phyloP scores from a whole-genome alignment of 2,329 filamentous ascomycete genomes.

The Phialophora expanda region DNA sequence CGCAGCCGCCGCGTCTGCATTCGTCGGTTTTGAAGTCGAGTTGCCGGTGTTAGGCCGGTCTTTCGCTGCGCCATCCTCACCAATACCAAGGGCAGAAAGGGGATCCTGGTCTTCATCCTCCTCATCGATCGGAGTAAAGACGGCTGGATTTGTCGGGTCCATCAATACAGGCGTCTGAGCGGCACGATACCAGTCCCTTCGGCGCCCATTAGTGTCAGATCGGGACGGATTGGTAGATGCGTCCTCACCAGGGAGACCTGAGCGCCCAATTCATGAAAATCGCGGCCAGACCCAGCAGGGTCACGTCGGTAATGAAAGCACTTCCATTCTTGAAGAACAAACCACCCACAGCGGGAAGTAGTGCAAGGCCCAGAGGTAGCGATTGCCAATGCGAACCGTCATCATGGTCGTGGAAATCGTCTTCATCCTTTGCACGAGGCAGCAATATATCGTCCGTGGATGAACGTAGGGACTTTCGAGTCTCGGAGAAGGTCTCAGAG shows the following conservation, averaged over 20 bases:
- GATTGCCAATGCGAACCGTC: constrained; percentile 76
- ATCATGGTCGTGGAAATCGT: constrained; percentile 47
- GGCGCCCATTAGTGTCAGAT: constrained; percentile 22
- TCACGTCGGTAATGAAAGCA: constrained; percentile 80
- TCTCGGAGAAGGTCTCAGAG: constrained; percentile 75
- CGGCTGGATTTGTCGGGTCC: constrained; percentile 50
- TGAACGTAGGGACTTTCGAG: constrained; percentile 65
- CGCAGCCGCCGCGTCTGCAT: constrained; percentile 46
- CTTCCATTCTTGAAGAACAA: constrained; percentile 84
- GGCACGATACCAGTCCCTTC: constrained; percentile 74
- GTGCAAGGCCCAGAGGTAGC: constrained; percentile 79
- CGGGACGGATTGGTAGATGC: constrained; percentile 14
- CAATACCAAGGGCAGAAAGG: neutral
- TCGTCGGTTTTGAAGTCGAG: constrained; percentile 32
- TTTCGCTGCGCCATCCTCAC: constrained; percentile 3
- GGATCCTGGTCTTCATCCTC: constrained; percentile 43
- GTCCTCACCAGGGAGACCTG: constrained; percentile 78
- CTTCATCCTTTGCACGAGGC: constrained; percentile 54
- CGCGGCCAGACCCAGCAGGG: constrained; percentile 77
- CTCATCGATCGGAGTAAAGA: constrained; percentile 42
- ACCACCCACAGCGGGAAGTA: constrained; percentile 84
- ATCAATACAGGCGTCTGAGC: constrained; percentile 67
- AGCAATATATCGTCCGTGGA: constrained; percentile 74
- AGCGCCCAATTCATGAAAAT: constrained; percentile 94
- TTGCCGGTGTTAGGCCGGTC: neutral